Conservation (phyloP, 2,329 filamentous ascomycete genomes). For the Alternaria tenuissima region DNA sequence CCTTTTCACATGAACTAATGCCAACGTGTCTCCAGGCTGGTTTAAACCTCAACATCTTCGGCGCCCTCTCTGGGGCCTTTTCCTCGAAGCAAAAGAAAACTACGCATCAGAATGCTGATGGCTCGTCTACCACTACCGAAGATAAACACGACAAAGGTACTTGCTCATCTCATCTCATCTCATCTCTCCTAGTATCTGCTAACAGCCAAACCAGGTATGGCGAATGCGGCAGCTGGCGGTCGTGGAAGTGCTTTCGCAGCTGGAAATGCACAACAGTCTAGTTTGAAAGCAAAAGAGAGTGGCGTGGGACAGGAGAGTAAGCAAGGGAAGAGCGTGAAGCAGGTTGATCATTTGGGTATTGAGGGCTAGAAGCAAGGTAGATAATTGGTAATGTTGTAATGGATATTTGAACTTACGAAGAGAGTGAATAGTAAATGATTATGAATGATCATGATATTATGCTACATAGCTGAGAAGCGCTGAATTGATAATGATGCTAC, state of each 20-base stretch:
- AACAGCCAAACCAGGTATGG: conserved; percentile 22
- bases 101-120: conserved; percentile 39
- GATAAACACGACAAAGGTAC: conserved; percentile 39
- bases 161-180: background rate
- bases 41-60: conserved; percentile 49
- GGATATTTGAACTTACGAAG: rapidly evolving
- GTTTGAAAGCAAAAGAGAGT: conserved; percentile 17
- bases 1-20: background rate
- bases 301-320: conserved; percentile 12
- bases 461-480: background rate
- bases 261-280: conserved; percentile 27
- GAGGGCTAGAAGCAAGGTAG: conserved; percentile 24
- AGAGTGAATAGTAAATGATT: background rate
- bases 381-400: background rate
- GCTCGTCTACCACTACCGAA: conserved; percentile 31
- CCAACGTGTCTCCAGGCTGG: conserved; percentile 19
- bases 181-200: background rate
- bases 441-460: background rate
- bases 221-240: conserved; percentile 29
- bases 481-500: background rate
- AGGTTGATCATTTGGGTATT: conserved; percentile 50
- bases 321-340: conserved; percentile 21
- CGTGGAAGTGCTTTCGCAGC: conserved; percentile 34
- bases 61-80: conserved; percentile 45
- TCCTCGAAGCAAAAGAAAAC: conserved; percentile 42